Conservation (phyloP, 1,284 basidiomycete genomes). For the Ceratobasidium sp. region DNA sequence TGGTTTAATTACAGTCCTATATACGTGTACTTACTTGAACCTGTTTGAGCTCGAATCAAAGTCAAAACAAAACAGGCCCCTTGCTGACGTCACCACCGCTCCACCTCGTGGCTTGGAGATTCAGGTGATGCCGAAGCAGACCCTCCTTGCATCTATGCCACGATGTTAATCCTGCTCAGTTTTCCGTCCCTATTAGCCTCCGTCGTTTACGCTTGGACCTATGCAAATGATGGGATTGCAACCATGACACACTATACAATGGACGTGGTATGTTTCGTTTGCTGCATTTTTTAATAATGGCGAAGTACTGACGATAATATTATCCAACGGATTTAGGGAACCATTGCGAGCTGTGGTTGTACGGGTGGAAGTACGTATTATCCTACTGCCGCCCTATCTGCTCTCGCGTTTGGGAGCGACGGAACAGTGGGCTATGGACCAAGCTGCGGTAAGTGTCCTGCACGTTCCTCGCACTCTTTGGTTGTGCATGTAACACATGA, state of each 20-base stretch:
- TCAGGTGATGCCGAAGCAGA: constrained; percentile 7
- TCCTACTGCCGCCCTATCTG: constrained; percentile 80
- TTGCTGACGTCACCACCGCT: constrained; percentile 37
- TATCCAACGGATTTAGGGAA: constrained; percentile 5
- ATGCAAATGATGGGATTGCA: constrained; percentile 37
- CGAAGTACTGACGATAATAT: too few relatives aligned
- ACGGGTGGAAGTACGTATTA: constrained; percentile 75
- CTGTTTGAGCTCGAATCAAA: too few relatives aligned
- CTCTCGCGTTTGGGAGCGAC: constrained; percentile 81
- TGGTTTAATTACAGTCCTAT: constrained; percentile 1
- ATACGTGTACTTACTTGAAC: neutral
- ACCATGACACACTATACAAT: constrained; percentile 44
- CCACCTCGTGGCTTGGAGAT: constrained; percentile 10
- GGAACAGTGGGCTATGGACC: constrained; percentile 71
- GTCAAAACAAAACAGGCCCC: neutral
- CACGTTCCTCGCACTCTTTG: neutral
- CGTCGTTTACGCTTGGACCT: constrained; percentile 27
- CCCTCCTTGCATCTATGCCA: neutral
- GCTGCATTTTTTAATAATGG: too few relatives aligned
- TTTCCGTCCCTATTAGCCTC: neutral
- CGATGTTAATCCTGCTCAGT: constrained; percentile 1
- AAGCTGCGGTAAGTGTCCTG: constrained; percentile 63
- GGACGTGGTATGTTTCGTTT: constrained; percentile 28
- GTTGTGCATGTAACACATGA: neutral
- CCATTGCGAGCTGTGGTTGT: constrained; percentile 68